Evolutionary conservation across 495 filamentous ascomycete species (phyloP).

Genomic region (Darksidea phi): DNA sequence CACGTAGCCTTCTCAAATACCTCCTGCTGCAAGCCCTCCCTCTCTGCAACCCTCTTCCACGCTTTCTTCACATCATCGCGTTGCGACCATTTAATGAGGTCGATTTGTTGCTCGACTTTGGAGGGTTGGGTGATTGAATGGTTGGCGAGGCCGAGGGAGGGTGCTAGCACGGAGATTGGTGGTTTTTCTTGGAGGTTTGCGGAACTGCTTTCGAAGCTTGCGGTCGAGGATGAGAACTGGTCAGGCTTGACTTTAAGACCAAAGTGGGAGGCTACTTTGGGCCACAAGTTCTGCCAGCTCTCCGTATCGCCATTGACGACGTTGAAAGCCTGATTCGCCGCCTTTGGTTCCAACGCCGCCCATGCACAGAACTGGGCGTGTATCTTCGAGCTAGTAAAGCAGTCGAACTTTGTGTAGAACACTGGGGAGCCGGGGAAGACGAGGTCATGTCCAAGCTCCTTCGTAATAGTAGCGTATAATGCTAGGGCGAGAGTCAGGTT

Average conservation of each 20-base stretch:
- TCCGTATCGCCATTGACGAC: conserved; percentile 56
- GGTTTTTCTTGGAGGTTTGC: conserved; percentile 41
- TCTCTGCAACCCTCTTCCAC: conserved; percentile 48
- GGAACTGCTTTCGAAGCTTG: conserved; percentile 2
- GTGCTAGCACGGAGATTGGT: conserved; percentile 48
- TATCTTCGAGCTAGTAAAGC: conserved; percentile 52
- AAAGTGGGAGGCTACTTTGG: conserved; percentile 50
- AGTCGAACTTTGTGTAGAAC: conserved; percentile 54
- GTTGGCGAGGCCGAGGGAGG: conserved; percentile 44
- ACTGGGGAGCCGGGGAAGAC: conserved; percentile 50
- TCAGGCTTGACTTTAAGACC: conserved; percentile 48
- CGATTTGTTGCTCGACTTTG: conserved; percentile 49
- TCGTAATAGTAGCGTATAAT: conserved; percentile 52
- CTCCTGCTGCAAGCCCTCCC: conserved; percentile 50
- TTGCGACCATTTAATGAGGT: conserved; percentile 54
- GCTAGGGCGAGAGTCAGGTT: conserved; percentile 53
- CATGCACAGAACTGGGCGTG: conserved; percentile 56
- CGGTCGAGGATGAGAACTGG: conserved; percentile 43
- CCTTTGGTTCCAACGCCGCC: conserved; percentile 49
- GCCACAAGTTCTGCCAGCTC: conserved; percentile 59
- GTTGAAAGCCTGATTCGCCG: conserved; percentile 56
- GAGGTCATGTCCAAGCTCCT: conserved; percentile 50
- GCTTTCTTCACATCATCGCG: conserved; percentile 52
- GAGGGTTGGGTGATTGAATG: conserved; percentile 33
- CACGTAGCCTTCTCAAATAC: conserved; percentile 59